Evolutionary conservation across 2,329 filamentous ascomycete genomes (phyloP), one percentile per base, ranked within the genome.

Genomic region (Chrysoporthe cubensis): DNA sequence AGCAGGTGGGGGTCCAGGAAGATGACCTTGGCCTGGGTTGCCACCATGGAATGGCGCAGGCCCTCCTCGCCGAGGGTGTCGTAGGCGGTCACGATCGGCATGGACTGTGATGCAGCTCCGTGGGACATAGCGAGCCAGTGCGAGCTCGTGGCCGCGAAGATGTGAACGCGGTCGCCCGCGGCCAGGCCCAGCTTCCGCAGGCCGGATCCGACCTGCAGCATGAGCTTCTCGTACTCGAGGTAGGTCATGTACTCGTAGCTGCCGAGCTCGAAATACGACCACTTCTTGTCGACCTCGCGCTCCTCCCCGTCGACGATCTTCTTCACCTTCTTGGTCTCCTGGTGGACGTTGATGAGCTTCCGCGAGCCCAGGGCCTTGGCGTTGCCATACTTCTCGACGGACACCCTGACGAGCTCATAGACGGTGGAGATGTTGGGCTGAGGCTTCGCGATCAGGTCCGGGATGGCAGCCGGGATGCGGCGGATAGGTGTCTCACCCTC

Each of bases 261-360:
- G 76, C 90, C 91, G 74, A 95, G 88, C 83, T 96, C 93, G 77
- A 93, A 96, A 80, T 91, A 96, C 66, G 90, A 91, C 93, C 93
- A 96, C 76, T 92, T 71, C 88, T 96, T 96, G 78, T 95, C 91
- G 40, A 94, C 87, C 79, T 94, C 87, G 75, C 87, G 82, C 83
- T 95, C 90, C 75, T 90, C 86, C 71, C 93, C 93, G 77, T 96
- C 91, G 57, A 96, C 83, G 67, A 94, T 85, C 85, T 94, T 96
- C 87, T 95, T 96, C 78, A 96, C 83, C 85, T 93, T 95, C 85
- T 95, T 96, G 74, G 88, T 91, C 81, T 96, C 93, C 73, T 90
- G 85, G 78, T 96, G 92, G 46, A 89, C 90, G 79, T 90, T 87
- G 79, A 96, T 81, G 69, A 96, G 85, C 77, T 87, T 90, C 71